Conservation (phyloP, 2,329 filamentous ascomycete species). For the Aspergillus novoparasiticus region DNA sequence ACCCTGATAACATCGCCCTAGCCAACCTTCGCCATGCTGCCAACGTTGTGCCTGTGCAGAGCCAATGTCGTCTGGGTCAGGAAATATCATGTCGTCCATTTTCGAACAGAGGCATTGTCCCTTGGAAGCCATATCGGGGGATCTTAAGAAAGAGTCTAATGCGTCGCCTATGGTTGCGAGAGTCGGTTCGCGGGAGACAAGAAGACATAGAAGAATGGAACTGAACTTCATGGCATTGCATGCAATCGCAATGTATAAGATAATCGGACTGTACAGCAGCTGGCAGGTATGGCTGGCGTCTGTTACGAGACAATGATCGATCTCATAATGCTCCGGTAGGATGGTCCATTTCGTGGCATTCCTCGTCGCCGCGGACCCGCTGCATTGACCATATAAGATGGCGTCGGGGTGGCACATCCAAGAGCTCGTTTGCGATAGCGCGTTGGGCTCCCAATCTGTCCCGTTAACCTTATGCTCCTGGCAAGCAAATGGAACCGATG, state of each 20-base stretch:
- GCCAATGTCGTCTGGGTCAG: background rate
- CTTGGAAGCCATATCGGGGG: slow-evolving; percentile 32
- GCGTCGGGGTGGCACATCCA: background rate
- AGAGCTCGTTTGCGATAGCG: background rate
- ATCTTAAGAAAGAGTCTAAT: slow-evolving; percentile 38
- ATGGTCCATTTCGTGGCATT: background rate
- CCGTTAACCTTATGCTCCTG: background rate
- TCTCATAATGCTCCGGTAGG: background rate
- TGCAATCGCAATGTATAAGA: slow-evolving; percentile 5
- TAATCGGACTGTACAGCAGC: background rate
- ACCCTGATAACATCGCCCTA: slow-evolving; percentile 6
- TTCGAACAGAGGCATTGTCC: slow-evolving; percentile 6
- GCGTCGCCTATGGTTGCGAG: slow-evolving; percentile 37
- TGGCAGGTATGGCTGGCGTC: slow-evolving; percentile 3
- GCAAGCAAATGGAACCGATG: background rate
- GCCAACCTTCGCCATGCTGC: slow-evolving; percentile 2
- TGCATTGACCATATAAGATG: background rate
- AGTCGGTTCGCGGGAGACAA: background rate
- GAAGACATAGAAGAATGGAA: slow-evolving; percentile 6
- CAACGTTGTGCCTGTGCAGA: background rate
- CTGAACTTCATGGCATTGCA: slow-evolving; percentile 9
- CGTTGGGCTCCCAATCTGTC: background rate
- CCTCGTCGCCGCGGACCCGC: background rate
- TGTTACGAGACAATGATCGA: background rate
- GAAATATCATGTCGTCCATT: background rate